Percentiles rank a stretch among this genome's conserved stretches.
Evolutionary conservation across 2,329 filamentous ascomycete species (phyloP).

Genomic region (Nemania serpens): DNA sequence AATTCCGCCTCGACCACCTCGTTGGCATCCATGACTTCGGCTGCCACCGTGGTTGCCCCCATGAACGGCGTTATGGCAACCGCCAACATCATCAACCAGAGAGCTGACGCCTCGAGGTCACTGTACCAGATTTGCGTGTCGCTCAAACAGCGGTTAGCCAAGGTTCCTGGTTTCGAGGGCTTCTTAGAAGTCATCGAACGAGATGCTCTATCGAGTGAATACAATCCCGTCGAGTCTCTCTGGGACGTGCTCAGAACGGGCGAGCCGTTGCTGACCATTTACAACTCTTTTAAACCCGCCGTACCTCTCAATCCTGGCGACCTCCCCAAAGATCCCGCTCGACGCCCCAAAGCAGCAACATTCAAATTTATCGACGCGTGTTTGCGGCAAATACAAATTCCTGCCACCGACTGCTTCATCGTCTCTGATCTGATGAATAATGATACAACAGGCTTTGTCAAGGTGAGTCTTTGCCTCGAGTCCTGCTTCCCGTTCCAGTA

Average conservation of each 20-base stretch:
- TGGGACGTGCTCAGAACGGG: slow-evolving; percentile 88
- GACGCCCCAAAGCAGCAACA: slow-evolving; percentile 82
- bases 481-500: background rate
- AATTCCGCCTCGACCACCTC: slow-evolving; percentile 55
- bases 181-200: slow-evolving; percentile 74
- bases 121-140: slow-evolving; percentile 94
- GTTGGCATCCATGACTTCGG: slow-evolving; percentile 53
- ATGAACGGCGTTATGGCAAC: slow-evolving; percentile 73
- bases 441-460: slow-evolving; percentile 96
- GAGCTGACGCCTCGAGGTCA: slow-evolving; percentile 87
- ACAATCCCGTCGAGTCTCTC: slow-evolving; percentile 85
- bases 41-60: slow-evolving; percentile 44
- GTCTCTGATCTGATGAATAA: slow-evolving; percentile 90
- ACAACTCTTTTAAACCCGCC: slow-evolving; percentile 79
- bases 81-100: slow-evolving; percentile 95
- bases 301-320: slow-evolving; percentile 71
- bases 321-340: slow-evolving; percentile 62
- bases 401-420: slow-evolving; percentile 84
- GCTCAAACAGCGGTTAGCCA: slow-evolving; percentile 77
- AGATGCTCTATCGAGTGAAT: slow-evolving; percentile 64
- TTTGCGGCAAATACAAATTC: slow-evolving; percentile 78
- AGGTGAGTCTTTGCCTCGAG: slow-evolving; percentile 58
- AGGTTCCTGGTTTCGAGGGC: slow-evolving; percentile 81
- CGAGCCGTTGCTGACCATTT: slow-evolving; percentile 83
- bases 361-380: slow-evolving; percentile 94